Conservation (phyloP, 495 filamentous ascomycete genomes). For the Penicillium cataractarum region DNA sequence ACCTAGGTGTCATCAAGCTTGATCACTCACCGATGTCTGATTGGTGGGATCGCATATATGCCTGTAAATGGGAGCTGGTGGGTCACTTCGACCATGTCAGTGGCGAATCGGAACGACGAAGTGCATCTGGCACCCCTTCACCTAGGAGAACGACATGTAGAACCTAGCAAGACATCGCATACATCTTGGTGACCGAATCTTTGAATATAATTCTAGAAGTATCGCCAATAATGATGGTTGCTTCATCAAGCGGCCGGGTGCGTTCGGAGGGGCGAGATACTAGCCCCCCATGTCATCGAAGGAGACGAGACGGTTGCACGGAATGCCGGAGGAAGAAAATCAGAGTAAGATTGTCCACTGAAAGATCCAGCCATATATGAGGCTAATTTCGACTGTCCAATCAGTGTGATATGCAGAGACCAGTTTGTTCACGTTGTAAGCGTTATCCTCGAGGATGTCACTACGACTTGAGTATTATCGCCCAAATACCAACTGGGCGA, state of each 20-base stretch:
- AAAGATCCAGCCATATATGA: not conserved
- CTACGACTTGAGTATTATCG: conserved; percentile 30
- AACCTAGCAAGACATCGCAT: not conserved
- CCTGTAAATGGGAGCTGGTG: conserved; percentile 5
- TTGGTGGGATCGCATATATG: conserved; percentile 15
- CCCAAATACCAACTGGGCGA: conserved; percentile 5
- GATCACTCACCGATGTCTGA: not conserved
- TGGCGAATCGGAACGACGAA: conserved; percentile 10
- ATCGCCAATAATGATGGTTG: not conserved
- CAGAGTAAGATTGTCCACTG: conserved; percentile 22
- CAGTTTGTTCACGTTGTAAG: conserved; percentile 34
- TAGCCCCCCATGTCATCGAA: conserved; percentile 3
- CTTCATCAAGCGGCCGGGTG: not conserved
- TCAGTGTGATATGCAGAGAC: conserved; percentile 35
- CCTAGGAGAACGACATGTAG: not conserved
- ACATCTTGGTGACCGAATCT: not conserved
- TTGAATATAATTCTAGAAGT: not conserved
- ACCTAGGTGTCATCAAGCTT: not conserved
- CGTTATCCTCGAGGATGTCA: conserved; percentile 32
- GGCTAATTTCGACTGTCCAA: not conserved
- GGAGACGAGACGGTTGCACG: conserved; percentile 39
- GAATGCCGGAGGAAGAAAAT: conserved; percentile 42
- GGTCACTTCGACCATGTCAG: not conserved
- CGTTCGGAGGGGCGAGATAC: not conserved
- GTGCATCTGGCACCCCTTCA: not conserved